Percentiles rank a stretch among this genome's conserved stretches.
These are phyloP conservation scores for Pseudogymnoascus sp. DNA, from an alignment of 2,329 filamentous ascomycete genomes.

Conservation along the genomic window DNA sequence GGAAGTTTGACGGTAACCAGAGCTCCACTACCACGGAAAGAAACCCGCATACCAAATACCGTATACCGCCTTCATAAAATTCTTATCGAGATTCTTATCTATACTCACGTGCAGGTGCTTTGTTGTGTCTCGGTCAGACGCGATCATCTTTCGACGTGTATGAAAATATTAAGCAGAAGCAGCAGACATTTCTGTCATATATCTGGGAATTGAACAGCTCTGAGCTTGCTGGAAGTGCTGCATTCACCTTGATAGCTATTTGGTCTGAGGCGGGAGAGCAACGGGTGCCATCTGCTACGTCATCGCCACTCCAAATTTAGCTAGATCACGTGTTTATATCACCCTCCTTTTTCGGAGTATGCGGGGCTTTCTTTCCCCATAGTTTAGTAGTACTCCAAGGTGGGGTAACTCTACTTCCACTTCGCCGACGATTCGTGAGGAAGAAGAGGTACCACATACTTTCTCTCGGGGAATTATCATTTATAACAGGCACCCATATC, in stretches of 20 bases:
- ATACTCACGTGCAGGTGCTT: neutral
- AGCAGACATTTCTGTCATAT: neutral
- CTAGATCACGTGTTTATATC: neutral
- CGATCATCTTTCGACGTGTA: neutral
- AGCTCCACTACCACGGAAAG: slow-evolving; percentile 6
- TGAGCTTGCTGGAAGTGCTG: neutral
- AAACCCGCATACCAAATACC: neutral
- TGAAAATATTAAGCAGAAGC: neutral
- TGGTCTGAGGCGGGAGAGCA: neutral
- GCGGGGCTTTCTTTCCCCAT: slow-evolving; percentile 2
- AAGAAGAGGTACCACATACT: neutral
- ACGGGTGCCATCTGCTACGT: neutral
- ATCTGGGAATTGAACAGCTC: neutral
- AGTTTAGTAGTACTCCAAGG: neutral
- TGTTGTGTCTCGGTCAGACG: neutral
- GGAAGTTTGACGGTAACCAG: slow-evolving; percentile 6
- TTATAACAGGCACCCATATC: neutral
- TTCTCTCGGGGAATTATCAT: neutral
- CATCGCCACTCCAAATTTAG: neutral
- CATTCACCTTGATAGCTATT: neutral
- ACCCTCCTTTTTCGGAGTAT: neutral
- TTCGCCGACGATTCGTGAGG: neutral
- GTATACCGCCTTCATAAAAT: neutral
- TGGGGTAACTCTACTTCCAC: slow-evolving; percentile 2
- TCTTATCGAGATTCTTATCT: neutral